Percentiles rank a stretch among this genome's conserved stretches.
Evolutionary conservation across 2,329 filamentous ascomycete species (phyloP).

Genomic region (Aureobasidium sp.): DNA sequence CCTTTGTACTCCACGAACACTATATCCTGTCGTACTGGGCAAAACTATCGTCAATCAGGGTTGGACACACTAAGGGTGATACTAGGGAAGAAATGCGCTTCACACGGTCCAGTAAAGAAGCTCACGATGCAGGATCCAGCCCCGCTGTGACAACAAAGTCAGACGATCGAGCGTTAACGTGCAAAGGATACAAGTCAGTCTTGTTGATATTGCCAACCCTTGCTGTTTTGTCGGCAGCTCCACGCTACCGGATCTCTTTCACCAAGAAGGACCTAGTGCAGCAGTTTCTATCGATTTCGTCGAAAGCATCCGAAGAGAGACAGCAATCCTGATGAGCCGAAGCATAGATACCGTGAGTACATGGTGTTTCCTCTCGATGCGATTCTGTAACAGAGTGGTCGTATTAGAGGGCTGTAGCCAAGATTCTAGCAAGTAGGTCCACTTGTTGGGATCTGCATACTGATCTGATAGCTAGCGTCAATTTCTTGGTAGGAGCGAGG

Average conservation of each 20-base stretch:
- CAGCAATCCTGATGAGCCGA: conserved; percentile 18
- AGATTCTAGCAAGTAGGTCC: too few relatives aligned
- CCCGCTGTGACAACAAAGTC: conserved; percentile 4
- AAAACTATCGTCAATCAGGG: conserved; percentile 21
- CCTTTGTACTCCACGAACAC: conserved; percentile 39
- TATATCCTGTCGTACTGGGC: background rate
- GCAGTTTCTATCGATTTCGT: conserved; percentile 16
- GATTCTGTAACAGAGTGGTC: too few relatives aligned
- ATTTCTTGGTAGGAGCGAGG: too few relatives aligned
- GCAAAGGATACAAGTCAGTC: conserved; percentile 17
- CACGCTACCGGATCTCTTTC: conserved; percentile 13
- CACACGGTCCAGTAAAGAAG: conserved; percentile 33
- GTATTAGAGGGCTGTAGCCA: too few relatives aligned
- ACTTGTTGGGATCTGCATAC: too few relatives aligned
- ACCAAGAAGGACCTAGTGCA: conserved; percentile 7
- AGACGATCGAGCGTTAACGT: too few relatives aligned
- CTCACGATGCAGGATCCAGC: conserved; percentile 29
- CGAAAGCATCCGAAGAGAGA: conserved; percentile 17
- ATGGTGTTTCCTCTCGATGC: too few relatives aligned
- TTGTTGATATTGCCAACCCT: conserved; percentile 20
- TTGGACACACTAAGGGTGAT: conserved; percentile 31
- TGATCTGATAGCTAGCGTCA: too few relatives aligned
- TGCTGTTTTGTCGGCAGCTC: conserved; percentile 17
- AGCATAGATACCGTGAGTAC: conserved; percentile 13
- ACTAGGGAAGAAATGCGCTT: conserved; percentile 36